Conservation (phyloP, 2,329 filamentous ascomycete species). For the Chalaropsis ovoidea region DNA sequence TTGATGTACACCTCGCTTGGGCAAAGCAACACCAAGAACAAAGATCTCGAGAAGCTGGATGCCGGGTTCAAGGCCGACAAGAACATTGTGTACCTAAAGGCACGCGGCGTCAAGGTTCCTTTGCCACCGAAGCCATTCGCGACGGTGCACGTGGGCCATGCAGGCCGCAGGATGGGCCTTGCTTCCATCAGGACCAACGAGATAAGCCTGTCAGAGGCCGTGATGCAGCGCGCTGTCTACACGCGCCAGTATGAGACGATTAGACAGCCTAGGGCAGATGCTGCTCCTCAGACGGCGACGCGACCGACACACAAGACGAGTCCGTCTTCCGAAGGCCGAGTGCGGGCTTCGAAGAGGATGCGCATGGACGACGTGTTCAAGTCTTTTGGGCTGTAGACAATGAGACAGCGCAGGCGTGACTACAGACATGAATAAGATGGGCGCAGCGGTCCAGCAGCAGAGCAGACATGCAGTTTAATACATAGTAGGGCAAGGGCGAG, state of each 20-base stretch:
- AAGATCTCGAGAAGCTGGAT: slow-evolving; percentile 18
- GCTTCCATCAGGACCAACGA: background rate
- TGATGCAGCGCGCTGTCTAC: background rate
- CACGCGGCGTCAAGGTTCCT: slow-evolving; percentile 12
- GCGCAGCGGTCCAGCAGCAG: background rate
- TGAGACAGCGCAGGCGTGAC: background rate
- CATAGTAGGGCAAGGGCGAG: background rate
- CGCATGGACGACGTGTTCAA: slow-evolving; percentile 31
- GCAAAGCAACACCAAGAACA: slow-evolving; percentile 19
- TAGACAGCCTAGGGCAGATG: background rate
- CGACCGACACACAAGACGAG: background rate
- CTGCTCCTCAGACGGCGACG: background rate
- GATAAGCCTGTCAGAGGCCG: background rate
- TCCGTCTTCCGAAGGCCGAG: slow-evolving; percentile 27
- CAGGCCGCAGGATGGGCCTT: background rate
- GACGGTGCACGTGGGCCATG: slow-evolving; percentile 6
- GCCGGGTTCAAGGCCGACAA: slow-evolving; percentile 3
- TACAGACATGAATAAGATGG: background rate
- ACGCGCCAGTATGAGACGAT: slow-evolving; percentile 11
- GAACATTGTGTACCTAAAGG: slow-evolving; percentile 8
- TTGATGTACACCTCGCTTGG: slow-evolving; percentile 17
- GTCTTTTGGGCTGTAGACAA: background rate
- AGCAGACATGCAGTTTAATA: background rate
- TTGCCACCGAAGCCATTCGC: slow-evolving; percentile 20
- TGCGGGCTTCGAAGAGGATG: slow-evolving; percentile 31